These are phyloP conservation scores for Ormosia emarginata DNA, from an alignment of 306 rosid species.

Conservation along the genomic window DNA sequence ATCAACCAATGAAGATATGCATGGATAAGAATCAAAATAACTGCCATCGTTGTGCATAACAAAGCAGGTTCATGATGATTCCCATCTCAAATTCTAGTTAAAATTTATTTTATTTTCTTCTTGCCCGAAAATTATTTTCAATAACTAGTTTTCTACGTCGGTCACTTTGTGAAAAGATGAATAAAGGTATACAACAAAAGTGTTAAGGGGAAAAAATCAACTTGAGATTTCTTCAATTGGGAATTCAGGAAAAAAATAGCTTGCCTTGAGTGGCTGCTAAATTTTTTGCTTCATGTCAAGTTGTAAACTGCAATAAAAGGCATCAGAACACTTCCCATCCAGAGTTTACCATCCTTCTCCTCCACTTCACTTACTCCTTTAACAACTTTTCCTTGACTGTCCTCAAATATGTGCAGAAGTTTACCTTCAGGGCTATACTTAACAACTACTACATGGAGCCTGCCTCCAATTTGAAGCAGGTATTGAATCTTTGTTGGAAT, in stretches of 20 bases:
- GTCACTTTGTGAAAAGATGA: not conserved
- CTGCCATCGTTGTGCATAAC: too few relatives aligned
- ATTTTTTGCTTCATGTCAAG: slow-evolving; percentile 31
- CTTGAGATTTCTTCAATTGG: not conserved
- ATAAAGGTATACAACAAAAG: not conserved
- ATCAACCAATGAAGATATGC: too few relatives aligned
- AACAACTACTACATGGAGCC: slow-evolving; percentile 40
- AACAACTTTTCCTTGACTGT: slow-evolving; percentile 67
- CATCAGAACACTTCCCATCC: slow-evolving; percentile 85
- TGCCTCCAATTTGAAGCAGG: slow-evolving; percentile 58
- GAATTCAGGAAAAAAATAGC: not conserved
- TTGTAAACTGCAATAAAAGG: slow-evolving; percentile 71
- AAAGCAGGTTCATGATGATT: too few relatives aligned
- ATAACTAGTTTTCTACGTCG: too few relatives aligned
- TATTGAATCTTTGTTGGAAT: slow-evolving; percentile 46
- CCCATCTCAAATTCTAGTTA: too few relatives aligned
- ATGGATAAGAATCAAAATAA: too few relatives aligned
- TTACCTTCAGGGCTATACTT: slow-evolving; percentile 82
- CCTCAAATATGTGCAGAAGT: slow-evolving; percentile 66
- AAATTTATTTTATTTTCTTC: too few relatives aligned
- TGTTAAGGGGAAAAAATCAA: not conserved
- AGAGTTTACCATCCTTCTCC: slow-evolving; percentile 78
- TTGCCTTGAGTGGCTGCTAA: not conserved
- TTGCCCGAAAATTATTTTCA: too few relatives aligned
- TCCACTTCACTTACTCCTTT: slow-evolving; percentile 77